A percentile compares a stretch with the other conserved stretches of the same genome.
Evolutionary conservation across 306 rosid species (phyloP).

Genomic region (Ammopiptanthus mongolicus): DNA sequence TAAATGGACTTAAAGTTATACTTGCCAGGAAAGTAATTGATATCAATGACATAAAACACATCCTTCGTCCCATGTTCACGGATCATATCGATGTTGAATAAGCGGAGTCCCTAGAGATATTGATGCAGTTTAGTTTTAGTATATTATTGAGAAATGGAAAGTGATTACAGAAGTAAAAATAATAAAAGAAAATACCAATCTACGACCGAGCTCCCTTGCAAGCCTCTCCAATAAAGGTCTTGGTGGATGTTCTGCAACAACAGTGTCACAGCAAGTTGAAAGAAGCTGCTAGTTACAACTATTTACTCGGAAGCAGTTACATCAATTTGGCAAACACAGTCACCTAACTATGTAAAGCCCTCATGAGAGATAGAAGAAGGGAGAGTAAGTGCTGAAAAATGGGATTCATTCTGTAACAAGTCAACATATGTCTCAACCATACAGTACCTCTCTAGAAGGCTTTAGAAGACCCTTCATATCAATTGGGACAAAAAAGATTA

Average conservation of each 20-base stretch:
- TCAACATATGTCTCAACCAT: neutral
- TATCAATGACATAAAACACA: conserved; percentile 51
- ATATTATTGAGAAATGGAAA: neutral
- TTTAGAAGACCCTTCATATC: neutral
- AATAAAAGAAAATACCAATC: conserved; percentile 30
- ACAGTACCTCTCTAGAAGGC: neutral
- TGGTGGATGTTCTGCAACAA: conserved; percentile 47
- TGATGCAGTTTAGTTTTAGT: conserved; percentile 13
- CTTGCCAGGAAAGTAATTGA: conserved; percentile 58
- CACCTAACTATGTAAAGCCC: neutral
- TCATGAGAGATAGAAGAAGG: neutral
- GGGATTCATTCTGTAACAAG: neutral
- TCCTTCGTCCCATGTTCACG: conserved; percentile 50
- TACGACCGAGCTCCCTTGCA: conserved; percentile 41
- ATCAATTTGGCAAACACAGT: neutral
- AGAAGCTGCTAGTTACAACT: neutral
- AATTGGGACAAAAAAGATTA: neutral
- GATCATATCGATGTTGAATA: conserved; percentile 55
- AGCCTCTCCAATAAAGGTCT: conserved; percentile 46
- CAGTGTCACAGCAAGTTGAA: conserved; percentile 5
- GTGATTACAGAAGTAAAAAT: neutral
- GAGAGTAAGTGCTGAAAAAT: neutral
- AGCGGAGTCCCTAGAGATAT: conserved; percentile 38
- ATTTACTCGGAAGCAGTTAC: conserved; percentile 5
- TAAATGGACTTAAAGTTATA: conserved; percentile 7